Evolutionary conservation across 345 rosid species (phyloP).

Genomic region (Linum tenue): DNA sequence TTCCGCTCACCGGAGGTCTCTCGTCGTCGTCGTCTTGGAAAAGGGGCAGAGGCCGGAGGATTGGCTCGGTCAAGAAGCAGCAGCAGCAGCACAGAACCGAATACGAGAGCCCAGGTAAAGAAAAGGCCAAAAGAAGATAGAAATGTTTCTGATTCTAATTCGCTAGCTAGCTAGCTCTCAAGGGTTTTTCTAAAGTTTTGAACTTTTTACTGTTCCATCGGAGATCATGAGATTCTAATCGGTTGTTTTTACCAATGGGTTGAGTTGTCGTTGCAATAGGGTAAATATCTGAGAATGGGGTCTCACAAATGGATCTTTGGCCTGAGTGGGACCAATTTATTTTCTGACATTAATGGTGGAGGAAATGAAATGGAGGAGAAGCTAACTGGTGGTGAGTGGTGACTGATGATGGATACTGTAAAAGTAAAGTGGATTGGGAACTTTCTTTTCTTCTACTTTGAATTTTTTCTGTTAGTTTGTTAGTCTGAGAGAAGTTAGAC

Average conservation of each 20-base stretch:
- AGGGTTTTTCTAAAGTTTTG: conserved; percentile 2
- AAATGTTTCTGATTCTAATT: background rate
- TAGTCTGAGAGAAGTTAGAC: conserved; percentile 4
- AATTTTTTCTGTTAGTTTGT: background rate
- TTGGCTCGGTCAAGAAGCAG: conserved; percentile 43
- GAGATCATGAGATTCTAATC: conserved; percentile 16
- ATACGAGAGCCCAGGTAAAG: conserved; percentile 47
- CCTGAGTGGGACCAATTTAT: conserved; percentile 49
- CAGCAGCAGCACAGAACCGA: conserved; percentile 49
- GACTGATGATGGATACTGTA: conserved; percentile 25
- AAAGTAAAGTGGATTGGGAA: conserved; percentile 15
- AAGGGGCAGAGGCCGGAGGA: conserved; percentile 46
- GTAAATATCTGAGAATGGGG: conserved; percentile 11
- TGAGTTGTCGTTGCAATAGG: background rate
- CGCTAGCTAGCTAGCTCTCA: background rate
- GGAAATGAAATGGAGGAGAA: conserved; percentile 10
- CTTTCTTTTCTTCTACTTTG: conserved; percentile 22
- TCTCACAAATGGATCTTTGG: conserved; percentile 10
- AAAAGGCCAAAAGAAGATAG: background rate
- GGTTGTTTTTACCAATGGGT: conserved; percentile 3
- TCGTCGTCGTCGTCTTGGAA: conserved; percentile 30
- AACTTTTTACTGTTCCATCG: conserved; percentile 26
- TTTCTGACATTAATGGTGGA: conserved; percentile 33
- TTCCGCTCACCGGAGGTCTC: conserved; percentile 55
- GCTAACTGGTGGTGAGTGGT: background rate